Percentiles rank a stretch among this genome's conserved stretches.
phyloP scores from a whole-genome alignment of 106 monocot species.

The Phalaenopsis equestris region DNA sequence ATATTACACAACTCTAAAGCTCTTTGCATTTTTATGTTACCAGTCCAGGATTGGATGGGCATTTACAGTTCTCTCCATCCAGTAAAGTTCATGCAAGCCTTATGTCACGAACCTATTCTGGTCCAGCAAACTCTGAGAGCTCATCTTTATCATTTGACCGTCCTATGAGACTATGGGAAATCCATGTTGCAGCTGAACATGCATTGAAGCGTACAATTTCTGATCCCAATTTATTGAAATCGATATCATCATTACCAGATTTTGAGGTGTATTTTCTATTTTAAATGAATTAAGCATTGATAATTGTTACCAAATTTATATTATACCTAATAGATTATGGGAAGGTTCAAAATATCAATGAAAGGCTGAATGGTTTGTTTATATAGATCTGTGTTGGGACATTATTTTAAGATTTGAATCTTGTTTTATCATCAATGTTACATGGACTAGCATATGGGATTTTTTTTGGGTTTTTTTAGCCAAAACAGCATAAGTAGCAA shows the following conservation, averaged over 20 bases:
- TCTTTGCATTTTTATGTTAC: slow-evolving; percentile 31
- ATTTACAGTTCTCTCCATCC: slow-evolving; percentile 40
- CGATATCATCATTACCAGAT: slow-evolving; percentile 62
- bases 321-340: background rate
- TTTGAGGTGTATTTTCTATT: slow-evolving; percentile 56
- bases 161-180: slow-evolving; percentile 92
- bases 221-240: slow-evolving; percentile 63
- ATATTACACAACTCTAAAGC: slow-evolving; percentile 11
- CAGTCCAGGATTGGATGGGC: slow-evolving; percentile 78
- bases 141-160: slow-evolving; percentile 51
- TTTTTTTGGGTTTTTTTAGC: background rate
- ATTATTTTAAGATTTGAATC: background rate
- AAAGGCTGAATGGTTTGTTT: background rate
- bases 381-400: background rate
- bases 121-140: slow-evolving; percentile 50
- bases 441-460: background rate
- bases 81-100: slow-evolving; percentile 31
- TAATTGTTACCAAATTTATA: background rate
- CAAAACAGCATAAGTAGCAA: background rate
- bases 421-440: background rate
- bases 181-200: slow-evolving; percentile 84
- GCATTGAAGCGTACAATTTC: slow-evolving; percentile 72
- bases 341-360: background rate
- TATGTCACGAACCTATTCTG: slow-evolving; percentile 62
- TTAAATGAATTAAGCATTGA: background rate